Evolutionary conservation across 2,329 filamentous ascomycete genomes (phyloP).

Genomic region (Botrytis deweyae): DNA sequence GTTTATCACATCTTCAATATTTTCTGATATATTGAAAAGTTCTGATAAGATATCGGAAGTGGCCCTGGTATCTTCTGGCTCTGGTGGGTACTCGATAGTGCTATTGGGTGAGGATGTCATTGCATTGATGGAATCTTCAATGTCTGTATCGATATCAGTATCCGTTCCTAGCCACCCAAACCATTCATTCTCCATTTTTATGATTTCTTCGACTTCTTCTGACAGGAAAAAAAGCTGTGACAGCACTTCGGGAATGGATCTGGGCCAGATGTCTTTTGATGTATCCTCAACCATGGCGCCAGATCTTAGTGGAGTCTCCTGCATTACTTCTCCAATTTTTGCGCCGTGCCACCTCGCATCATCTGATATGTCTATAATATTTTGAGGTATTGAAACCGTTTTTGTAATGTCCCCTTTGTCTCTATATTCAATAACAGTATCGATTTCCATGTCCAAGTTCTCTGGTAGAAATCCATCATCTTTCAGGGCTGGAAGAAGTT

Average conservation of each 20-base stretch:
- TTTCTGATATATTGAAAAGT: too few species aligned
- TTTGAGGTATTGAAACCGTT: background rate
- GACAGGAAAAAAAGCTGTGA: background rate
- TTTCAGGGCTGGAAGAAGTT: background rate
- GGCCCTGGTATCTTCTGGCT: background rate
- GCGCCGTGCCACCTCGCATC: background rate
- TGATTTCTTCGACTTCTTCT: background rate
- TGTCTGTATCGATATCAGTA: background rate
- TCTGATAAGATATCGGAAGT: background rate
- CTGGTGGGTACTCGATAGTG: background rate
- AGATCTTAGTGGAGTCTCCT: background rate
- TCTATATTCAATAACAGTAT: background rate
- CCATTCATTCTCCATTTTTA: background rate
- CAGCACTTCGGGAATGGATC: background rate
- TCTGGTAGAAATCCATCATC: background rate
- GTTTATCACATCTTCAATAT: background rate
- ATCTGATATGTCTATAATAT: background rate
- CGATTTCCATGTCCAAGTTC: background rate
- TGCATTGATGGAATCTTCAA: background rate
- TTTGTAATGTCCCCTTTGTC: background rate
- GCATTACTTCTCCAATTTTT: background rate
- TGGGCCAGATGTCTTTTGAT: too few species aligned
- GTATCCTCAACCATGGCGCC: background rate
- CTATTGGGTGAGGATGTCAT: background rate
- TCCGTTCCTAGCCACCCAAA: background rate